Evolutionary conservation across 2,329 filamentous ascomycete genomes (phyloP).

Genomic region (Hypoxylon sp.): DNA sequence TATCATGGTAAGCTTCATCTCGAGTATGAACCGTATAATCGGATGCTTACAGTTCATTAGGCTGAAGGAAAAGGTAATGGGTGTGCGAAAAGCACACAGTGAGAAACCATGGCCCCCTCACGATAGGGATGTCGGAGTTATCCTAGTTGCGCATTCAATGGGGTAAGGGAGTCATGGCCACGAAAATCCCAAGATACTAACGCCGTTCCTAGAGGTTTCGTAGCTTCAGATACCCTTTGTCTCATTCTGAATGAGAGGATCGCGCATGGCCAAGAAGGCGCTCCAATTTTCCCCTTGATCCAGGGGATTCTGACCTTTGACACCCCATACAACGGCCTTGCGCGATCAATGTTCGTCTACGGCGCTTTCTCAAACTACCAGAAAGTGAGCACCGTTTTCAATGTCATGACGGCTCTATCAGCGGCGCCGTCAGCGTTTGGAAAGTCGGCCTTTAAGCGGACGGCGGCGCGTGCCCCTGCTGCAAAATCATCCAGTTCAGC

Average conservation of each 20-base stretch:
- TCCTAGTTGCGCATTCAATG: slow-evolving; percentile 88
- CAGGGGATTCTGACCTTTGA: slow-evolving; percentile 87
- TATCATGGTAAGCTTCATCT: slow-evolving; percentile 60
- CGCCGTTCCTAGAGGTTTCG: slow-evolving; percentile 80
- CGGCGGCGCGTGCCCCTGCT: slow-evolving; percentile 44
- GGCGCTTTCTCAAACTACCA: slow-evolving; percentile 72
- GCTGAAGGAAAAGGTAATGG: slow-evolving; percentile 86
- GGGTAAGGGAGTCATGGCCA: slow-evolving; percentile 60
- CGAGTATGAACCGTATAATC: neutral
- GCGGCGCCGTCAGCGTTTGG: slow-evolving; percentile 63
- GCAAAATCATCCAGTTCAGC: slow-evolving; percentile 54
- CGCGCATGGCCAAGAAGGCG: slow-evolving; percentile 52
- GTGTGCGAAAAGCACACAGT: slow-evolving; percentile 78
- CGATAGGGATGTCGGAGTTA: slow-evolving; percentile 83
- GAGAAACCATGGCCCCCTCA: slow-evolving; percentile 82
- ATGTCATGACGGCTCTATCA: slow-evolving; percentile 68
- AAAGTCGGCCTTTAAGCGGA: slow-evolving; percentile 56
- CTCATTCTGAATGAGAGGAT: slow-evolving; percentile 76
- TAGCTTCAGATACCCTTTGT: slow-evolving; percentile 85
- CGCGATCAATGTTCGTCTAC: slow-evolving; percentile 72
- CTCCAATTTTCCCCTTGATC: slow-evolving; percentile 82
- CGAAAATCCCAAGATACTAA: slow-evolving; percentile 44
- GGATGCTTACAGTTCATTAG: slow-evolving; percentile 57
- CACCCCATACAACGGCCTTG: slow-evolving; percentile 82
- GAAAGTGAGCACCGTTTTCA: slow-evolving; percentile 70